Base-by-base conservation (phyloP, 495 filamentous ascomycete species). In the Trichocladium uniseriatum region DNA sequence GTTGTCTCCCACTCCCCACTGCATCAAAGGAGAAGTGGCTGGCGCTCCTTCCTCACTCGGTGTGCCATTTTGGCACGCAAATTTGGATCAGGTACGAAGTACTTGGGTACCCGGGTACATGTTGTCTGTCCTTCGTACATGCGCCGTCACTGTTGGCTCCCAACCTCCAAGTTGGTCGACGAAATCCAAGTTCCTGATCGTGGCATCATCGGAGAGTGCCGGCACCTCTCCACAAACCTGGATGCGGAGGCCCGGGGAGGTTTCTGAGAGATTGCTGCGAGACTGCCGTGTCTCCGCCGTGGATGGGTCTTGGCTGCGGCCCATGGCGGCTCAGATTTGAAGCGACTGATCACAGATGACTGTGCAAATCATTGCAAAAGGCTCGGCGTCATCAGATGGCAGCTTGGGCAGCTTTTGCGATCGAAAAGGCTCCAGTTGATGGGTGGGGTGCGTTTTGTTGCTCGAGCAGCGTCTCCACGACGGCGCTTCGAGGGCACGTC, bases 401-500 rank as follows among this genome's bases (percentile, higher is more conserved):
- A 27, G 24, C n/a, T n/a, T n/a, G n/a, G n/a, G n/a, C n/a, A n/a
- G n/a, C n/a, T n/a, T n/a, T n/a, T n/a, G n/a, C n/a, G n/a, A n/a
- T n/a, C n/a, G n/a, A n/a, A n/a, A n/a, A n/a, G 24, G 24, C 49
- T 32, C 37, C 57, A 45, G 29, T 49, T 38, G 28, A 47, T 22
- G 39, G 35, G 58, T 54, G 52, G 45, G 52, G 56, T 54, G 52
- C 49, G 16, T 44, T 19, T 47, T 43, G 32, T 38, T 31, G 42
- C 28, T 39, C 27, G 39, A 31, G 43, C 40, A 29, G 37, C 36
- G 38, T 46, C 48, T 46, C 52, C 56, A 53, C 52, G 53, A 37
- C 56, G 52, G 59, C 61, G 54, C 59, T 58, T 60, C 39, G 43
- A 53, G 52, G 49, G 45, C 57, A 58, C 32, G 37, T 10, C 4